A percentile compares a stretch with the other conserved stretches of the same genome.
Evolutionary conservation across 352 stramenopile species (phyloP).

Genomic region (Pythium phragmitis): DNA sequence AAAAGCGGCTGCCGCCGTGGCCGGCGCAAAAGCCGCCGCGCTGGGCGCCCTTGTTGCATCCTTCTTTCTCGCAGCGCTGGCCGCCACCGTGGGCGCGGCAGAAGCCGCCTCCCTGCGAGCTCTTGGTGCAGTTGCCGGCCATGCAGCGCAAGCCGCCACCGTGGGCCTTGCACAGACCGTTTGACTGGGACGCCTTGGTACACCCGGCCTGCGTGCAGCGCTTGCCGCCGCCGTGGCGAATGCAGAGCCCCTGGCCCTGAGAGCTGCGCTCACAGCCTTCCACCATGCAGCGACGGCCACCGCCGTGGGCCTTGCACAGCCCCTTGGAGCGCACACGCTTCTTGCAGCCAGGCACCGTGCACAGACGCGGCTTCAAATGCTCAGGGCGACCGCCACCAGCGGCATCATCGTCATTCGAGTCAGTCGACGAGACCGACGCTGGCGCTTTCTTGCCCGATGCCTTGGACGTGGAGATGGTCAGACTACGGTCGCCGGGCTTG

Average conservation of each 20-base stretch:
- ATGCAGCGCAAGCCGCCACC: constrained; percentile 79
- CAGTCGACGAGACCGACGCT: constrained; percentile 10
- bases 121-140: constrained; percentile 76
- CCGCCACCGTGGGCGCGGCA: constrained; percentile 82
- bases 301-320: constrained; percentile 82
- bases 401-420: constrained; percentile 14
- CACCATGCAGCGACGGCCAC: constrained; percentile 75
- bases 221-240: constrained; percentile 83
- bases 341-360: constrained; percentile 80
- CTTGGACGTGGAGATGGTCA: constrained; percentile 23
- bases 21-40: constrained; percentile 76
- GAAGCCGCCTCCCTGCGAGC: constrained; percentile 77
- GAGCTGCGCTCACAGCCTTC: constrained; percentile 79
- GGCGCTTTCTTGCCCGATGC: constrained; percentile 11
- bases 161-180: constrained; percentile 85
- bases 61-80: constrained; percentile 79
- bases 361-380: constrained; percentile 75
- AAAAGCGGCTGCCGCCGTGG: constrained; percentile 81
- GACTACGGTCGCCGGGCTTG: constrained; percentile 3
- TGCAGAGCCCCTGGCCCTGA: constrained; percentile 85
- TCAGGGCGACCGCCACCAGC: constrained; percentile 36
- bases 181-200: constrained; percentile 80
- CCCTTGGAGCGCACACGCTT: constrained; percentile 85
- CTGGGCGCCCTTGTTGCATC: constrained; percentile 83
- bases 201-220: constrained; percentile 78